phyloP scores from a whole-genome alignment of 352 stramenopile species.

The Phytophthora ohioensis region DNA sequence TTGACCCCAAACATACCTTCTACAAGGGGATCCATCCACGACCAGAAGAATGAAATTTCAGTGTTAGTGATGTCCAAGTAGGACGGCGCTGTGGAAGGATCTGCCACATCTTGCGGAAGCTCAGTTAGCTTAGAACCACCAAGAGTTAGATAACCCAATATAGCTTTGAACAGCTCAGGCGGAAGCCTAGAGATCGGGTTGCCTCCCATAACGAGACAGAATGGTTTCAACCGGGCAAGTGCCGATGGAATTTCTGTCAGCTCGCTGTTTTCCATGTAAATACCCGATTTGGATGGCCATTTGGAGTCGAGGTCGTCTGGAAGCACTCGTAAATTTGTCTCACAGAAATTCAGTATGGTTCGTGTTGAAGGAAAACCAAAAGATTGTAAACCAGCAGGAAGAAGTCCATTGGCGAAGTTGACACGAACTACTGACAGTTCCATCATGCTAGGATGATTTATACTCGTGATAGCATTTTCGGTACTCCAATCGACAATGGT shows the following conservation, averaged over 20 bases:
- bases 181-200: constrained; percentile 17
- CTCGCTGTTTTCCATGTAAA: constrained; percentile 20
- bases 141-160: constrained; percentile 4
- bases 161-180: constrained; percentile 15
- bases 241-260: constrained; percentile 6
- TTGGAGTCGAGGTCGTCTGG: constrained; percentile 41
- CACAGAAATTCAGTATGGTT: constrained; percentile 38
- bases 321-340: constrained; percentile 44
- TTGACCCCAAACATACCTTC: neutral
- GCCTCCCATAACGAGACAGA: constrained; percentile 10
- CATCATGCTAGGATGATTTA: constrained; percentile 34
- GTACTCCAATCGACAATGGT: constrained; percentile 39
- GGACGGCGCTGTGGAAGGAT: neutral
- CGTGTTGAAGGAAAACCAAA: constrained; percentile 33
- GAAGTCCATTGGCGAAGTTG: constrained; percentile 33
- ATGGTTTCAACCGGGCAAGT: constrained; percentile 10
- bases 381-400: constrained; percentile 45
- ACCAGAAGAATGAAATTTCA: constrained; percentile 23
- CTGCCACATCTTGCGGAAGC: neutral
- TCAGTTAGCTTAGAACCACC: no score
- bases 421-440: constrained; percentile 41
- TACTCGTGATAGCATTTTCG: constrained; percentile 33
- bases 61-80: constrained; percentile 16
- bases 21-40: constrained; percentile 27
- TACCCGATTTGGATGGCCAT: constrained; percentile 21